phyloP scores from a whole-genome alignment of 1,284 basidiomycete genomes.

The Ganoderma multipileum region DNA sequence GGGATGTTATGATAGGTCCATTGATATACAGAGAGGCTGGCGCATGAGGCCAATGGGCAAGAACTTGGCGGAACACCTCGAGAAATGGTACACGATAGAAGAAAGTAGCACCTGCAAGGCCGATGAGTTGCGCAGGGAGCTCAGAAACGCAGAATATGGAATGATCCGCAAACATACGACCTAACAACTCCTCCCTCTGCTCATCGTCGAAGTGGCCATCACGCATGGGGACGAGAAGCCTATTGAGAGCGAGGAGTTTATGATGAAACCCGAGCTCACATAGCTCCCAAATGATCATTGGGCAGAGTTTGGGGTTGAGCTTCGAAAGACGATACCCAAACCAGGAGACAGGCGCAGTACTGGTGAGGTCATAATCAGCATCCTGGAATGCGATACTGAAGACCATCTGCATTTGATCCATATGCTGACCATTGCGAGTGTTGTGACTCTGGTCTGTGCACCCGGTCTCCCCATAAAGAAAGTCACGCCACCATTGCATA shows the following conservation, averaged over 20 bases:
- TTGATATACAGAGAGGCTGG: not conserved
- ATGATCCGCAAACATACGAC: not conserved
- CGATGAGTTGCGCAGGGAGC: not conserved
- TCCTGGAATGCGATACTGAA: not conserved
- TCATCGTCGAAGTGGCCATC: not conserved
- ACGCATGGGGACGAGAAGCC: not conserved
- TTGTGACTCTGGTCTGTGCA: not conserved
- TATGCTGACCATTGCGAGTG: not conserved
- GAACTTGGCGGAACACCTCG: constrained; percentile 20
- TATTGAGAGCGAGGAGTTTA: not conserved
- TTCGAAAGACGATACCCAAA: not conserved
- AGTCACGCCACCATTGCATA: not conserved
- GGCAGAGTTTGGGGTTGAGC: not conserved
- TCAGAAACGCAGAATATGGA: not conserved
- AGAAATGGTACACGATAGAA: constrained; percentile 37
- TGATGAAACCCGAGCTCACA: not conserved
- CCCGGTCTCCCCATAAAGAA: not conserved
- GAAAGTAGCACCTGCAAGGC: not conserved
- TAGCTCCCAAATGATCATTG: not conserved
- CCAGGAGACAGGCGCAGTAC: not conserved
- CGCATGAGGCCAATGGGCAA: not conserved
- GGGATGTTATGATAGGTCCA: not conserved
- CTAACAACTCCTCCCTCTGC: not conserved
- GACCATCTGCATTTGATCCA: not conserved
- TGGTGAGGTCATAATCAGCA: not conserved